Evolutionary conservation across 331 rosid species (phyloP).

Genomic region (Rhamnella rubrinervis): DNA sequence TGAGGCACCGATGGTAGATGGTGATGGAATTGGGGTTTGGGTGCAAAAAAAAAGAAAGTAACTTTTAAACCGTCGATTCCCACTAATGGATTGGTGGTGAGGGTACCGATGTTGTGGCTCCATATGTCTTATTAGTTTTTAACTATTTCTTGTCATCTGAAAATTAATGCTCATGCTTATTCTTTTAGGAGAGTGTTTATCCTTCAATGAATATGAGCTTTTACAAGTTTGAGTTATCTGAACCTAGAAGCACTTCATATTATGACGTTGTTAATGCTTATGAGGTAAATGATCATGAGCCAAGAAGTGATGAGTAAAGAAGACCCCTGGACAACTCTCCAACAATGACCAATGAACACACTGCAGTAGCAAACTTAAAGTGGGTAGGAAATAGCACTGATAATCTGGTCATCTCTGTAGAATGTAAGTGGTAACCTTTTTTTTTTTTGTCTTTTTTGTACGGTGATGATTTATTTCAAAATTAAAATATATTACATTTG

Average conservation of each 20-base stretch:
- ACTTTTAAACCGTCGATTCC: too few relatives aligned
- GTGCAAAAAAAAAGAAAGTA: too few relatives aligned
- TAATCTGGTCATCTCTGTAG: slow-evolving; percentile 49
- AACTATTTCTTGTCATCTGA: background rate
- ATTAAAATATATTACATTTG: background rate
- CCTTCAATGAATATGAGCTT: slow-evolving; percentile 57
- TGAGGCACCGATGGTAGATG: too few relatives aligned
- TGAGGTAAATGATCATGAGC: slow-evolving; percentile 54
- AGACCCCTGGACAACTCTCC: slow-evolving; percentile 60
- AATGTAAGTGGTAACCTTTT: slow-evolving; percentile 53
- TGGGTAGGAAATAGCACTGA: slow-evolving; percentile 56
- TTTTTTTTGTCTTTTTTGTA: background rate
- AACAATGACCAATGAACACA: slow-evolving; percentile 41
- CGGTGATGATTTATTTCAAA: background rate
- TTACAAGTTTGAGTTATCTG: slow-evolving; percentile 78
- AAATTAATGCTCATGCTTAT: slow-evolving; percentile 1
- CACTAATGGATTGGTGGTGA: too few relatives aligned
- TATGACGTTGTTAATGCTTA: slow-evolving; percentile 52
- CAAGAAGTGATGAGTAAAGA: slow-evolving; percentile 52
- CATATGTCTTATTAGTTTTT: background rate
- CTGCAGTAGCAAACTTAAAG: slow-evolving; percentile 48
- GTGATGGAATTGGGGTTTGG: too few relatives aligned
- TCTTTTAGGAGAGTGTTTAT: slow-evolving; percentile 67
- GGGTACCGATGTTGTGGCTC: too few relatives aligned
- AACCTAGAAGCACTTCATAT: slow-evolving; percentile 60